Evolutionary conservation across 2,329 filamentous ascomycete species (phyloP).

Genomic region (Rhinocladiella similis): DNA sequence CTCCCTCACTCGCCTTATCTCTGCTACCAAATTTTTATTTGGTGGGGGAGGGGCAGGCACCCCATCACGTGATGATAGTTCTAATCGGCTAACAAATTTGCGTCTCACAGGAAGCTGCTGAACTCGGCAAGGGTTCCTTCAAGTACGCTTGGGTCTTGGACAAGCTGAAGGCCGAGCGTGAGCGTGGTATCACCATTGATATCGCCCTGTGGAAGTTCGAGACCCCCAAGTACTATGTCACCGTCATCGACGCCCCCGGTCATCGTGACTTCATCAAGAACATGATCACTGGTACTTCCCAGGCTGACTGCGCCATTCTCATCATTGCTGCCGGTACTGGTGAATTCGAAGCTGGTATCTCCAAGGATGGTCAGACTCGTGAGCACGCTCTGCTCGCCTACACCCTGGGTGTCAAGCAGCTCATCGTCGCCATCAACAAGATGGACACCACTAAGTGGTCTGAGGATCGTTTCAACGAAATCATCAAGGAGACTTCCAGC

Average conservation of each 20-base stretch:
- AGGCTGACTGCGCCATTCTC: conserved; percentile 99
- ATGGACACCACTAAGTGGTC: conserved; percentile 99
- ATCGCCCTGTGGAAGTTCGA: conserved; percentile 99
- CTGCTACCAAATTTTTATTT: conserved; percentile 29
- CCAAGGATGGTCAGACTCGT: conserved; percentile 99
- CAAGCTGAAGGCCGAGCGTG: conserved; percentile 99
- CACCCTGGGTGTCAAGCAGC: conserved; percentile 99
- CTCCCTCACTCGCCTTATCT: conserved; percentile 25
- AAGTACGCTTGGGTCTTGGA: conserved; percentile 99
- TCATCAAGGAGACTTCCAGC: conserved; percentile 99
- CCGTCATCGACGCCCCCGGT: conserved; percentile 97
- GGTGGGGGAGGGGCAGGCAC: conserved; percentile 37
- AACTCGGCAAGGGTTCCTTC: conserved; percentile 99
- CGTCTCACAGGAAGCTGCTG: conserved; percentile 82
- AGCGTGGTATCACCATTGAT: conserved; percentile 99
- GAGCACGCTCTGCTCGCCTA: conserved; percentile 99
- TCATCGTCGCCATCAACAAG: conserved; percentile 99
- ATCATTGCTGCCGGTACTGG: conserved; percentile 99
- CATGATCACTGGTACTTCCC: conserved; percentile 99
- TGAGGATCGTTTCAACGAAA: conserved; percentile 94
- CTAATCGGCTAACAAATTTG: conserved; percentile 5
- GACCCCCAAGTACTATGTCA: conserved; percentile 96
- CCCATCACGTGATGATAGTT: conserved; percentile 30
- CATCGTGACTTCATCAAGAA: conserved; percentile 99
- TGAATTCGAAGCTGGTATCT: conserved; percentile 99